Evolutionary conservation across 768 basidiomycete species (phyloP).

Genomic region (Mrakia gelida): DNA sequence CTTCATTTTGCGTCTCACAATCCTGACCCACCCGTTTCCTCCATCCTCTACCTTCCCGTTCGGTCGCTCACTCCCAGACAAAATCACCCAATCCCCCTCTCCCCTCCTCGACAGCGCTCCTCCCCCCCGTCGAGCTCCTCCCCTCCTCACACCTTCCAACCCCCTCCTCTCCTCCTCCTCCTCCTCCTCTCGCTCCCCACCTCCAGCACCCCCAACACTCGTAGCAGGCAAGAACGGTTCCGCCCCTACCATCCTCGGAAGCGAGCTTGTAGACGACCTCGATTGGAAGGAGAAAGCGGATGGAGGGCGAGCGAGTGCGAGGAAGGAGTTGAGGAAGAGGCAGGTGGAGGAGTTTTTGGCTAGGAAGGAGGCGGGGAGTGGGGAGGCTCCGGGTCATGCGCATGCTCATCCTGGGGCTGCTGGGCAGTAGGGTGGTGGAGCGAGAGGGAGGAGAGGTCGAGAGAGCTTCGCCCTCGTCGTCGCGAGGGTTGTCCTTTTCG

Average conservation of each 20-base stretch:
- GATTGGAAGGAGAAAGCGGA: conserved; percentile 3
- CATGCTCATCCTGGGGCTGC: not conserved
- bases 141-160: not conserved
- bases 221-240: not conserved
- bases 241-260: not conserved
- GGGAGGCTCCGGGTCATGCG: not conserved
- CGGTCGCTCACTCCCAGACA: not conserved
- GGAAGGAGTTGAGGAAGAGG: conserved; percentile 11
- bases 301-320: not conserved
- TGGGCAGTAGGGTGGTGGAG: not conserved
- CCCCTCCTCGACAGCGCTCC: not conserved
- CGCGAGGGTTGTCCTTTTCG: no score
- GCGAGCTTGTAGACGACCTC: not conserved
- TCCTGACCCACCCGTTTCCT: no score
- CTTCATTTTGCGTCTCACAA: no score
- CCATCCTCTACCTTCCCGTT: no score
- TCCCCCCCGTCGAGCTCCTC: not conserved
- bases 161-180: no score
- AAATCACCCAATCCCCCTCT: not conserved
- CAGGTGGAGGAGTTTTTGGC: conserved; percentile 11
- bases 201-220: not conserved
- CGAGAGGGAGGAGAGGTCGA: conserved; percentile 33
- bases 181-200: not conserved
- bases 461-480: no score
- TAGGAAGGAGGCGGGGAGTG: not conserved